Conservation (phyloP, 83 land plant genomes). For the Picea abies region DNA sequence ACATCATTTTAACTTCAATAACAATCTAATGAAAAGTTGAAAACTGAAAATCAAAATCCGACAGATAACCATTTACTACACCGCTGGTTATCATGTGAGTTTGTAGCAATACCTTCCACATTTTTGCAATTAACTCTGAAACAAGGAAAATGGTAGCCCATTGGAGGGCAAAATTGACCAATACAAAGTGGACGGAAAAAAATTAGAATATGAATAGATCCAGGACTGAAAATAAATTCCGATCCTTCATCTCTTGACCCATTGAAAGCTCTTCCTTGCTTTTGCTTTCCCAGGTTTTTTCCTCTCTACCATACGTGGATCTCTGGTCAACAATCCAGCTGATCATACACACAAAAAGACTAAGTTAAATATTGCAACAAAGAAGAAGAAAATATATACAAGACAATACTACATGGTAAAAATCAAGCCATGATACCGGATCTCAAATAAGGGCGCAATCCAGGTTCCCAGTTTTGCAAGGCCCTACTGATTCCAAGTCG, state of each 20-base stretch:
- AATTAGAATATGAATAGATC: too few relatives aligned
- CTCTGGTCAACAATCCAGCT: constrained; percentile 92
- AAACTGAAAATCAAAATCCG: neutral
- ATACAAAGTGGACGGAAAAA: too few relatives aligned
- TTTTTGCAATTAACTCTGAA: neutral
- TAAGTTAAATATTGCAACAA: neutral
- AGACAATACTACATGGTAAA: neutral
- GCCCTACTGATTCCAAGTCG: constrained; percentile 93
- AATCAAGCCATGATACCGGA: constrained; percentile 30
- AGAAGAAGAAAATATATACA: neutral
- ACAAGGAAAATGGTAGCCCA: too few relatives aligned
- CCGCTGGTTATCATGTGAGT: neutral
- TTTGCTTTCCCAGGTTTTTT: constrained; percentile 98
- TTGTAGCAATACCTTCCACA: neutral
- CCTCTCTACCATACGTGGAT: constrained; percentile 88
- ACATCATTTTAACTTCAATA: neutral
- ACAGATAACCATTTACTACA: neutral
- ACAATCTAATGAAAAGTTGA: neutral
- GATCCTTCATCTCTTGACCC: constrained; percentile 84
- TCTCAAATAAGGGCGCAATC: constrained; percentile 62
- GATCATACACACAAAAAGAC: constrained; percentile 11
- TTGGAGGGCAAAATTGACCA: too few relatives aligned
- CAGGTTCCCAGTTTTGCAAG: constrained; percentile 92
- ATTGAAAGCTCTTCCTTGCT: constrained; percentile 91
- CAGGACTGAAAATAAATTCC: neutral